Base-by-base conservation (phyloP, 1,139 yeast species). In the Magnusiomyces sp. region DNA sequence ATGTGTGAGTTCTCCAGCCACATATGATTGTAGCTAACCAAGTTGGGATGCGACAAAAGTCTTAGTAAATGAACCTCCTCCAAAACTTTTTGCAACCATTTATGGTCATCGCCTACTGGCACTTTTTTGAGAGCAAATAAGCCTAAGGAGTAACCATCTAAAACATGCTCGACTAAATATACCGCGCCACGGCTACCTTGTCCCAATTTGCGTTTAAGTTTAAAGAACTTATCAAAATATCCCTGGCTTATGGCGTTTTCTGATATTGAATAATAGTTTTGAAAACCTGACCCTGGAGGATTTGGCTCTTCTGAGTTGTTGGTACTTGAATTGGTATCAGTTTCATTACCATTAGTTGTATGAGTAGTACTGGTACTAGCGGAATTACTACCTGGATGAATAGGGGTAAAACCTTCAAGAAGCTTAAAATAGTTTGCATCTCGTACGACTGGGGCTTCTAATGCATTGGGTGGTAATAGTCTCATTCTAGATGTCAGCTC, bases 151-250 rank as follows among this genome's bases (percentile, higher is more conserved):
- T 82, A 75, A 7, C 82, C 82, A 56, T 85, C 83, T 33, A 89
- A 72, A 19, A 77, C 75, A 63, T 89, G 97, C 52, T 81, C 85
- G 7, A 89, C 97, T 59, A 87, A 79, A 61, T 77, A 83, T 2
- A 89, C 96, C 32, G 83, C 79, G 0, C 95, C 95, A 55, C 87
- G 78, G 7, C 95, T 85, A 0, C 96, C 97, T 39, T 83, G 74
- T 0, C 96, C 96, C 31, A 88, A 67, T 2, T 73, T 62, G 2
- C 70, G 65, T 39, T 73, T 62, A 17, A 72, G 70, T 38, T 71
- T 72, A 66, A 88, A 88, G 62, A 88, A 88, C 50, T 82, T 53
- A 34, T 73, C 70, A 58, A 82, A 84, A 62, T 85, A 85, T 2
- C 92, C 92, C 54, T 83, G 90, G 45, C 83, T 81, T 60, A 85